Evolutionary conservation across 352 stramenopile species (phyloP).

Genomic region (Phytophthora kernoviae): DNA sequence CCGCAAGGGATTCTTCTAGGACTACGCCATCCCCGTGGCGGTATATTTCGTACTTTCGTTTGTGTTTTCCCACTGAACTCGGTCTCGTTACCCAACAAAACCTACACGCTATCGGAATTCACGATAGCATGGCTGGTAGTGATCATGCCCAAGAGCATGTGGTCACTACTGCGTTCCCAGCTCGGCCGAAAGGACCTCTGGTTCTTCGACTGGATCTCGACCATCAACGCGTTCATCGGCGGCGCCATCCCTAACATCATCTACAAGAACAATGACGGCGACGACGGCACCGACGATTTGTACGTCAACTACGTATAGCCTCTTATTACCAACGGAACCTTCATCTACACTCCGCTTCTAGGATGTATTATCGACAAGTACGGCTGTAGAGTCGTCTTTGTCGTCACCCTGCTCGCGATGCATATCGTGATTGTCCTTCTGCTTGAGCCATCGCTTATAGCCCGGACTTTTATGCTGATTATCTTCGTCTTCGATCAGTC

Average conservation of each 20-base stretch:
- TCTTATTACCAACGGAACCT: slow-evolving; percentile 44
- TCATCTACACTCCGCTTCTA: slow-evolving; percentile 49
- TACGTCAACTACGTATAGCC: slow-evolving; percentile 52
- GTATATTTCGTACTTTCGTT: slow-evolving; percentile 24
- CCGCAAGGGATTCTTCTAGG: slow-evolving; percentile 43
- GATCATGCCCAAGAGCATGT: slow-evolving; percentile 35
- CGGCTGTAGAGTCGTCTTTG: slow-evolving; percentile 36
- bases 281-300: slow-evolving; percentile 17
- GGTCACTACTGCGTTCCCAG: slow-evolving; percentile 26
- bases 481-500: slow-evolving; percentile 42
- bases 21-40: slow-evolving; percentile 36
- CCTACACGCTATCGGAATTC: slow-evolving; percentile 33
- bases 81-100: slow-evolving; percentile 19
- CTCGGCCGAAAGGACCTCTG: slow-evolving; percentile 37
- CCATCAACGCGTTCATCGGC: slow-evolving; percentile 44
- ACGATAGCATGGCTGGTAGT: slow-evolving; percentile 11
- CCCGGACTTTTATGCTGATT: slow-evolving; percentile 41
- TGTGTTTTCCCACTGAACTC: slow-evolving; percentile 35
- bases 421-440: slow-evolving; percentile 40
- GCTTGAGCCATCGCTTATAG: slow-evolving; percentile 34
- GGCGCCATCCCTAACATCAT: slow-evolving; percentile 56
- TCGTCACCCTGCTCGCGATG: slow-evolving; percentile 29
- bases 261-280: slow-evolving; percentile 23
- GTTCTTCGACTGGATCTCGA: slow-evolving; percentile 57
- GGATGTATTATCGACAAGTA: slow-evolving; percentile 45